Evolutionary conservation across 108 stramenopile species (phyloP), one percentile per base, ranked within the genome.

Genomic region (Cyclotella kingstonii): DNA sequence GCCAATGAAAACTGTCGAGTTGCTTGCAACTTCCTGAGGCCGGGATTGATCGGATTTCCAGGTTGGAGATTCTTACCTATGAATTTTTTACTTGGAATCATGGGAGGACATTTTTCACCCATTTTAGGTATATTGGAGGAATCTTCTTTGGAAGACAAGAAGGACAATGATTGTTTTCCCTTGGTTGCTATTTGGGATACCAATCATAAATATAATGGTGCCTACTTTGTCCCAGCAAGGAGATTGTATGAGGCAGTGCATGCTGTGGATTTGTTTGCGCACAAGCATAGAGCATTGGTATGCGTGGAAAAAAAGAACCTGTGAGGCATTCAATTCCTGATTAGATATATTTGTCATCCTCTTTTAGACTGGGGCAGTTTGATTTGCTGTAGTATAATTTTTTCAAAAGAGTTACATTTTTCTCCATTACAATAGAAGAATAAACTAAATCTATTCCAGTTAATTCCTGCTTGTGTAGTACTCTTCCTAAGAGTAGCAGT

Each of bases 81-180:
- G 36, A 43, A 63, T 57, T 58, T 76, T 19, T 1, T 76, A 5
- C 2, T 76, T 0, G 60, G 54, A 22, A 19, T 76, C 30, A 38
- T 65, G 11, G 74, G 74, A 9, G 74, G 74, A 44, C 74, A 76
- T 44, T 76, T 76, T 58, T 62, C 60, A 10, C 74, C 74, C 6
- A 63, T 76, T 48, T 57, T 68, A 54, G 74, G 74, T 12, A 56
- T 68, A 5, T 36, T 67, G 19, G 74, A 76, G 44, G 11, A 39
- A 21, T 46, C 54, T 2, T 36, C 8, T 15, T 29, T 26, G 9
- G 53, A 43, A 0, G 18, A 34, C 8, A 44, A 33, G 0, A 38
- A 55, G 12, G 39, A 56, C 1, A 26, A 51, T 17, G 31, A 35
- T 6, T 31, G 41, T 14, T 19, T 49, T 53, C 74, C 74, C 19